Percentiles rank a stretch among this genome's conserved stretches.
Evolutionary conservation across 192 early-diverging fungal species (phyloP).

Genomic region (Podila verticillata): DNA sequence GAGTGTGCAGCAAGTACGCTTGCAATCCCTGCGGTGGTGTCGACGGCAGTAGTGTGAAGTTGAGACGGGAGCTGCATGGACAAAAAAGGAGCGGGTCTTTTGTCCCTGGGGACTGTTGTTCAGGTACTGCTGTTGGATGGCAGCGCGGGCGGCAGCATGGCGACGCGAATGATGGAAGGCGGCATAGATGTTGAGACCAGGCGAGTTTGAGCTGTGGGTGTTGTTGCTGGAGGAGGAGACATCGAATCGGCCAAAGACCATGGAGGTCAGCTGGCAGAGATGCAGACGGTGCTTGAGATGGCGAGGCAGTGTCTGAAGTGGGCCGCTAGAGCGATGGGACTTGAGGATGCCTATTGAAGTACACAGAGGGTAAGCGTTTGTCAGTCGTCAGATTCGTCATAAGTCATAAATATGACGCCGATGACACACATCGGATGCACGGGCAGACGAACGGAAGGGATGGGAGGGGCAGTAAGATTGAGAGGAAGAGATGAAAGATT

Average conservation of each 20-base stretch:
- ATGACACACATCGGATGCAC: no score
- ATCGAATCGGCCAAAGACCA: constrained; percentile 69
- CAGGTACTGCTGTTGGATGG: constrained; percentile 19
- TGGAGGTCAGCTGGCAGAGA: constrained; percentile 62
- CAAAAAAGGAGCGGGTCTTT: constrained; percentile 41
- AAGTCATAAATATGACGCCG: no score
- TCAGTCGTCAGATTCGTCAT: no score
- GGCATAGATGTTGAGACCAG: constrained; percentile 38
- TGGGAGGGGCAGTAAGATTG: background rate
- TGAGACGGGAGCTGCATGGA: constrained; percentile 24
- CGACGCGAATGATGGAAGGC: constrained; percentile 31
- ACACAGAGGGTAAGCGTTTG: no score
- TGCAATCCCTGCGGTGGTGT: constrained; percentile 55
- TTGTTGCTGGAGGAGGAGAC: constrained; percentile 43
- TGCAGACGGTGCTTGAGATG: constrained; percentile 62
- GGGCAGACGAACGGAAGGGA: background rate
- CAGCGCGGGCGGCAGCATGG: constrained; percentile 28
- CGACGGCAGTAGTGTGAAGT: constrained; percentile 55
- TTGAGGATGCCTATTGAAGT: constrained; percentile 44
- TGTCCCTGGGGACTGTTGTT: constrained; percentile 24
- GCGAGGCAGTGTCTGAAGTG: constrained; percentile 45
- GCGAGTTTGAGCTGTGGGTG: constrained; percentile 3
- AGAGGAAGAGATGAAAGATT: background rate
- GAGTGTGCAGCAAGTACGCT: constrained; percentile 47
- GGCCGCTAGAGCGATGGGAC: constrained; percentile 46